Base-by-base conservation (phyloP, 805 yeast genomes). In the Yarrowia osloensis region DNA sequence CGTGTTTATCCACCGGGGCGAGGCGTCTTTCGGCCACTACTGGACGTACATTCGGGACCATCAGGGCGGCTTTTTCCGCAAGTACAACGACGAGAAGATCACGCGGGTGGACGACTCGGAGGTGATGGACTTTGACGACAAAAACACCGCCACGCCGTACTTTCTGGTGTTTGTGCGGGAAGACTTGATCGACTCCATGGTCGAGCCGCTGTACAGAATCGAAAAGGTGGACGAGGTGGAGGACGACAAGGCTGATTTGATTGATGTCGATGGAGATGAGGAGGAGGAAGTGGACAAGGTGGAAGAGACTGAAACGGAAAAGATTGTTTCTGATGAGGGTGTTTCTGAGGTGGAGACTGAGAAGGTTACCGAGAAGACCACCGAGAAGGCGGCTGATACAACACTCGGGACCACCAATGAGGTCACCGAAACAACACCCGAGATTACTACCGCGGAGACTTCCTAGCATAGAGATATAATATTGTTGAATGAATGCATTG, bases 81-180 rank as follows among this genome's bases (percentile, higher is more conserved):
- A 91, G 79, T 95, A 95, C 77, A 95, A 95, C 74, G 99, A 95
- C 78, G 98, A 95, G 73, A 82, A 83, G n/a, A 96, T 95, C n/a
- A 86, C 91, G 2, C 96, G 88, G 70, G 97, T 89, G 0, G 86
- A 87, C 68, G 79, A 77, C 33, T 67, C 76, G 0, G 84, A 80
- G 65, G 80, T 77, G 22, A 75, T 74, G 68, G 73, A 71, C 24
- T 67, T 66, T 26, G 73, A 74, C 46, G 68, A 70, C 57, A 68
- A 67, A 31, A 91, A 91, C 74, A 88, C 91, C 0, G 97, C 98
- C 0, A 95, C 98, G 1, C 98, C 99, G 3, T 94, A 94, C 73
- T 94, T 90, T 75, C 80, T 95, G 61, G 97, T 90, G 0, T 94
- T 90, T 74, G 90, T 90, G 31, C 85, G 85, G 71, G 86, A 88